Base-by-base conservation (phyloP, 257 asterid genomes). In the Avicennia marina region DNA sequence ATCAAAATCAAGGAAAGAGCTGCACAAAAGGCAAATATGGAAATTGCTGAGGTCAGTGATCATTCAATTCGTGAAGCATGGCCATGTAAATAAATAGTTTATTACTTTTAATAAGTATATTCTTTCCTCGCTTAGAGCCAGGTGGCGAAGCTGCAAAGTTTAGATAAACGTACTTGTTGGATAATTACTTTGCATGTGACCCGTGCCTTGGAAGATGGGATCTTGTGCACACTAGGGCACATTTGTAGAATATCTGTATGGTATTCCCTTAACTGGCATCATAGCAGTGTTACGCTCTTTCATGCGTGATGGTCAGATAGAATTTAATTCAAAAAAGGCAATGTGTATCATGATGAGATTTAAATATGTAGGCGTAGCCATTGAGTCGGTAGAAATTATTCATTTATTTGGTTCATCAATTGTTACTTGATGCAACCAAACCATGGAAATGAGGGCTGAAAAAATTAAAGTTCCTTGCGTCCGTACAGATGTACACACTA, bases 1-100 rank as follows among this genome's bases (percentile, higher is more conserved):
- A 78, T 85, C 65, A 77, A 75, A 53, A 75, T 27, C 70, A 78
- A 69, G 75, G 78, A 86, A 74, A 80, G 73, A 72, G 71, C 61
- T 70, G 68, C 81, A 36, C 50, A 57, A 25, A 78, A 69, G 72
- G 50, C 56, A 39, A 43, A 56, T 22, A 11, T 59, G 58, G 81
- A 71, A 66, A 69, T 53, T 49, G 66, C 65, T 1, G 71, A 13
- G 16, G 27, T 25, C 32, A 16, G 34, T 62, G 51, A 56, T 24
- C 50, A 49, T 50, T 16, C 52, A 27, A 34, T 7, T 56, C 42
- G 29, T 51, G 36, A 69, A 32, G 51, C 58, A 13, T 56, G 50
- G 10, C 13, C 55, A 52, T 17, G 48, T 55, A 31, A 20, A 57
- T 18, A 36, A 10, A 24, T 31, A 49, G 6, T 36, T 40, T 60